These are phyloP conservation scores for Blastobotrys indianensis DNA, from an alignment of 1,139 yeast species.

Conservation along the genomic window DNA sequence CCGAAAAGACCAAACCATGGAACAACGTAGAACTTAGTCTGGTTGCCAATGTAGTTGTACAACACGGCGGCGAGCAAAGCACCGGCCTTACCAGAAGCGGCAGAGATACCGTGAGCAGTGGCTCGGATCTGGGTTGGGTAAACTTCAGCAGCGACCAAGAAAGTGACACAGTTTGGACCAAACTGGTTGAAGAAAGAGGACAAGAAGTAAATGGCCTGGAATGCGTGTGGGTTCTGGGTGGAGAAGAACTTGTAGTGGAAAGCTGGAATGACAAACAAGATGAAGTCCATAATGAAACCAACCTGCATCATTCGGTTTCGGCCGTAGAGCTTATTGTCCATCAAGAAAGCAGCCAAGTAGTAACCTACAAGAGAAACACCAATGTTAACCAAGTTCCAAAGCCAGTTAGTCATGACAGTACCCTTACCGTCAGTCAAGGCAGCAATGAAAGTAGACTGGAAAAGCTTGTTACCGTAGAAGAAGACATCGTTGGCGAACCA, in stretches of 20 bases:
- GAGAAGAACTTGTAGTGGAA: slow-evolving; percentile 49
- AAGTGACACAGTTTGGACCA: slow-evolving; percentile 93
- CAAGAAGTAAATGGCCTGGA: slow-evolving; percentile 58
- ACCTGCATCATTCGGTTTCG: slow-evolving; percentile 56
- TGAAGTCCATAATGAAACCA: slow-evolving; percentile 55
- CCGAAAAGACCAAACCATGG: slow-evolving; percentile 39
- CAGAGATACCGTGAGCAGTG: slow-evolving; percentile 96
- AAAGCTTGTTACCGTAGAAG: slow-evolving; percentile 80
- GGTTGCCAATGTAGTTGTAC: slow-evolving; percentile 33
- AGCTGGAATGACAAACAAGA: slow-evolving; percentile 56
- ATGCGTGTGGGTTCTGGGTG: slow-evolving; percentile 43
- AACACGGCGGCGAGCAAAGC: slow-evolving; percentile 89
- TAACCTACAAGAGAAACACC: slow-evolving; percentile 68
- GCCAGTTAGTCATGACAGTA: slow-evolving; percentile 80
- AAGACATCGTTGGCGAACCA: slow-evolving; percentile 98
- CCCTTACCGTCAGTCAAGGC: slow-evolving; percentile 56
- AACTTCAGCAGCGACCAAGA: slow-evolving; percentile 92
- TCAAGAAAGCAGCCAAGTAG: slow-evolving; percentile 53
- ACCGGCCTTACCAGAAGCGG: slow-evolving; percentile 94
- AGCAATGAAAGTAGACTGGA: slow-evolving; percentile 61
- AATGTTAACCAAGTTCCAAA: slow-evolving; percentile 57
- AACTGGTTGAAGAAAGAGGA: slow-evolving; percentile 64
- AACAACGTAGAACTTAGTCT: slow-evolving; percentile 35
- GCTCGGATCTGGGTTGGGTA: slow-evolving; percentile 98
- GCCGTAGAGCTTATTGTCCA: slow-evolving; percentile 49